Base-by-base conservation (phyloP, 371 early-diverging fungal species). In the Actinomortierella wolfii region DNA sequence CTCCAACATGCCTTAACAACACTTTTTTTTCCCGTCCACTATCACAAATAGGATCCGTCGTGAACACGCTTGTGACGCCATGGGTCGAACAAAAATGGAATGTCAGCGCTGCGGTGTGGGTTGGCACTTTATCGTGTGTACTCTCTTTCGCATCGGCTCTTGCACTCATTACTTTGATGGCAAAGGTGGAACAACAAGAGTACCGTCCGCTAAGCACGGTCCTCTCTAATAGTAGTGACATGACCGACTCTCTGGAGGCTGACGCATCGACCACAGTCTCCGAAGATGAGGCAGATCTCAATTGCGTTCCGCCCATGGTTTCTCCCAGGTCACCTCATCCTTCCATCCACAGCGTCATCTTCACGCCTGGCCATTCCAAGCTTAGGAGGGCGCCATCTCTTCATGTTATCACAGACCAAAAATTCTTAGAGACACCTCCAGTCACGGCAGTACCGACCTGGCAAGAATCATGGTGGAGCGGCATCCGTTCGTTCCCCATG, bases 51-150 rank as follows among this genome's bases (percentile, higher is more conserved):
- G 70, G 70, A 3, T 86, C 86, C 28, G 86, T 87, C 26, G 77
- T 79, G 18, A 87, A 87, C 66, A 67, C 85, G 2, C 64, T 84
- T 15, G 59, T 80, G 1, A 84, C 85, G 0, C 88, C 88, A 13
- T 76, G 83, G 45, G 78, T 81, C 9, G 84, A 77, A 25, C 73
- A 71, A 34, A 18, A 53, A 7, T 79, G 70, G 57, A 76, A 64
- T 25, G 76, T 79, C 0, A 64, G 80, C 7, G 66, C 68, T 7
- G 86, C 88, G 0, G 77, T 86, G 3, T 83, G 83, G 83, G 74
- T 74, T 9, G 88, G 84, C 8, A 67, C 77, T 0, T 44, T 80
- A 11, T 71, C 77, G 18, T 86, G 86, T 67, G 66, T 81, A 51
- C 46, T 79, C 1, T 83, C 83, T 0, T 78, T 86, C 49, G 4